A percentile compares a stretch with the other conserved stretches of the same genome.
Evolutionary conservation across 768 basidiomycete species (phyloP).

Genomic region (Tulasnella calospora): DNA sequence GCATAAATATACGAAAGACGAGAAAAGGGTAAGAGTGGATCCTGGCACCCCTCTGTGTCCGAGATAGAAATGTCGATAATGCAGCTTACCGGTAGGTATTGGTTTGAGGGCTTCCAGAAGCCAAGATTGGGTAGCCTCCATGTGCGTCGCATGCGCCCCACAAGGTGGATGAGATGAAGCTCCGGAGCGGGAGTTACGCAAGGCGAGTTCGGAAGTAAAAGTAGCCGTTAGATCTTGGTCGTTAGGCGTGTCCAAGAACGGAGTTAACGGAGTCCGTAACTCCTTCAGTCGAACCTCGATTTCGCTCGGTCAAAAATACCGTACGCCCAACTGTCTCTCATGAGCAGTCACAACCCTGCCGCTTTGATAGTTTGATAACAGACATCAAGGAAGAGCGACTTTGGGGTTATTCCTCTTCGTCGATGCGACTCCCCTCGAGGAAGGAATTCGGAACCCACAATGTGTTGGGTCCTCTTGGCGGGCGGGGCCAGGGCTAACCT

Average conservation of each 20-base stretch:
- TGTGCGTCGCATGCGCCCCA: conserved; percentile 13
- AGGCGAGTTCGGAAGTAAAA: background rate
- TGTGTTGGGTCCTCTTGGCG: background rate
- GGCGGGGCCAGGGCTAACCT: background rate
- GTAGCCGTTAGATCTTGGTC: background rate
- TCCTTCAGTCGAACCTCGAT: background rate
- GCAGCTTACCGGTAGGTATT: background rate
- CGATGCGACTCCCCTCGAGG: background rate
- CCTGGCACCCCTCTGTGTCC: background rate
- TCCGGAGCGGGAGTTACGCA: conserved; percentile 1
- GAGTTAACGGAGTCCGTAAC: background rate
- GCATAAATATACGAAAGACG: background rate
- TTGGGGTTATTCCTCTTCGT: background rate
- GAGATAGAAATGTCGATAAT: background rate
- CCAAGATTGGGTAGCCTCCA: background rate
- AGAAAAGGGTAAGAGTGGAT: background rate
- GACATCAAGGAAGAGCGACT: background rate
- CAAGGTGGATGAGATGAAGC: background rate
- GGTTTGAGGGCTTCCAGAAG: conserved; percentile 6
- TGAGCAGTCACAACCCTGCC: background rate
- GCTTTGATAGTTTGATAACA: background rate
- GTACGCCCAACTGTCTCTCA: background rate
- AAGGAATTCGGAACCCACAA: background rate
- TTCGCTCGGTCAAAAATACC: background rate
- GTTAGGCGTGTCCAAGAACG: background rate